These are phyloP conservation scores for Epichloe bromicola DNA, from an alignment of 2,329 filamentous ascomycete species.

Conservation along the genomic window DNA sequence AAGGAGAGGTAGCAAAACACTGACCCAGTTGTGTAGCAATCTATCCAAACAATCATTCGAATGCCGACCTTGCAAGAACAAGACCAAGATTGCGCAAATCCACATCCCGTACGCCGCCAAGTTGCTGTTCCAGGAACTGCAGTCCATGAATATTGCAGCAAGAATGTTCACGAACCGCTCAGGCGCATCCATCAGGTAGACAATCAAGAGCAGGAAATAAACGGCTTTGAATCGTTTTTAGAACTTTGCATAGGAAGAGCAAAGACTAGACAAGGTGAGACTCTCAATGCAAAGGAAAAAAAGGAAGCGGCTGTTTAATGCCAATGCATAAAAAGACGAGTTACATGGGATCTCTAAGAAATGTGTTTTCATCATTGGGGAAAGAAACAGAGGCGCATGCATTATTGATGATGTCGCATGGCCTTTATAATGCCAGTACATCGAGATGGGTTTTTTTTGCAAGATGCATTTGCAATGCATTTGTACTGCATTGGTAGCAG, in stretches of 20 bases:
- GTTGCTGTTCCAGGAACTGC: constrained; percentile 93
- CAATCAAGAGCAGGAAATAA: not conserved
- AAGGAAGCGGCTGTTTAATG: not conserved
- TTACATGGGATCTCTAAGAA: not conserved
- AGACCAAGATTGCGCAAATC: constrained; percentile 95
- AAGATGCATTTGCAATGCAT: not conserved
- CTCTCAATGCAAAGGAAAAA: not conserved
- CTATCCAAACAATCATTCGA: constrained; percentile 93
- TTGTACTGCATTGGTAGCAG: not conserved
- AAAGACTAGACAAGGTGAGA: not conserved
- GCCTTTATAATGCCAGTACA: not conserved
- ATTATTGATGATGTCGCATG: constrained; percentile 4
- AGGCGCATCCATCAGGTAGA: constrained; percentile 56
- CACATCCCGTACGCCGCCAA: constrained; percentile 98
- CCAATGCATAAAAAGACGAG: not conserved
- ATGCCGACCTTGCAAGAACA: constrained; percentile 96
- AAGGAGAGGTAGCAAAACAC: constrained; percentile 7
- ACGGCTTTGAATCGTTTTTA: not conserved
- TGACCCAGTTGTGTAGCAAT: constrained; percentile 46
- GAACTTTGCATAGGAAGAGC: not conserved
- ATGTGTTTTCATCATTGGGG: not conserved
- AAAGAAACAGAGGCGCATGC: constrained; percentile 1
- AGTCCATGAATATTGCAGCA: constrained; percentile 95
- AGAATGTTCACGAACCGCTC: constrained; percentile 90
- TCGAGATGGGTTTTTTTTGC: not conserved